Evolutionary conservation across 1,139 yeast genomes (phyloP).

Genomic region (Pichia sp.): DNA sequence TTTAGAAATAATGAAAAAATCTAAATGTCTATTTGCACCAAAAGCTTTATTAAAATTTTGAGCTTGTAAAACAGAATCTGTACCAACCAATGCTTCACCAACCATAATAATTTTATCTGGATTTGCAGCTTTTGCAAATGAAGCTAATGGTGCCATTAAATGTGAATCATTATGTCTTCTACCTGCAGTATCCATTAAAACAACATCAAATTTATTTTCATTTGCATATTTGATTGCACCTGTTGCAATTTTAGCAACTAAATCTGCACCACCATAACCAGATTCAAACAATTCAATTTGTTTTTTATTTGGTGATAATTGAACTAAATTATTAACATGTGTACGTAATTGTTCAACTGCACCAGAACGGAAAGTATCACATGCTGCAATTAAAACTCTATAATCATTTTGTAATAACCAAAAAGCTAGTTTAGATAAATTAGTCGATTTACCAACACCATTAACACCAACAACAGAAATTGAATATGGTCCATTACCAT

Average conservation of each 20-base stretch:
- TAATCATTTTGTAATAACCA: constrained; percentile 90
- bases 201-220: constrained; percentile 68
- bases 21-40: constrained; percentile 75
- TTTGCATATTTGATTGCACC: constrained; percentile 80
- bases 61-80: constrained; percentile 96
- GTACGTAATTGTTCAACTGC: constrained; percentile 96
- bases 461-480: constrained; percentile 96
- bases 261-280: constrained; percentile 94
- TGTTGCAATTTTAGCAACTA: constrained; percentile 90
- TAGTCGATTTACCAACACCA: constrained; percentile 97
- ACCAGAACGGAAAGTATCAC: constrained; percentile 97
- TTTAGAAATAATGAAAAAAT: constrained; percentile 88
- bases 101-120: constrained; percentile 98
- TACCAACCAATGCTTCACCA: constrained; percentile 96
- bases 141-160: constrained; percentile 91
- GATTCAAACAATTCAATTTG: constrained; percentile 85
- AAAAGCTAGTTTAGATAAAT: constrained; percentile 86
- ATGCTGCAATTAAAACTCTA: constrained; percentile 86
- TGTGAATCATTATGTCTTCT: constrained; percentile 94
- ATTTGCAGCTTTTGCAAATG: constrained; percentile 90
- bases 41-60: constrained; percentile 88
- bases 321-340: constrained; percentile 78
- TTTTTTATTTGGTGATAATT: constrained; percentile 40
- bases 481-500: constrained; percentile 64
- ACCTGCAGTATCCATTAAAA: constrained; percentile 95